Base-by-base conservation (phyloP, 805 yeast species). In the Huiozyma sinensis region DNA sequence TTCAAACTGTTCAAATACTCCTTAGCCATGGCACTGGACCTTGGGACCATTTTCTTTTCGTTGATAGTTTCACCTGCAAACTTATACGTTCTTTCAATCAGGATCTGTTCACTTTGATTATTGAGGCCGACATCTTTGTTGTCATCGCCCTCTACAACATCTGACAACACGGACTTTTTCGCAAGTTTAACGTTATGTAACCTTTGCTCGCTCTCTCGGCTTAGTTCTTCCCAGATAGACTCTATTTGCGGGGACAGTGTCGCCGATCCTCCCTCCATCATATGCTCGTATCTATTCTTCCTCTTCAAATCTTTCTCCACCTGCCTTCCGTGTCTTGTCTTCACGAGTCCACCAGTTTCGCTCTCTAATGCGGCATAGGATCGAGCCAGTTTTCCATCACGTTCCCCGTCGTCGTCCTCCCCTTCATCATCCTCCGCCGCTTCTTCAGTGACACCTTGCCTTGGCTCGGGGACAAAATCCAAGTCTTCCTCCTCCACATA, bases 21-120 rank as follows among this genome's bases (percentile, higher is more conserved):
- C 51, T 77, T 77, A 0, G 94, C 97, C 59, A 87, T 96, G 10
- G 92, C 92, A 7, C 95, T 83, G 39, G 76, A 71, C 6, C 73
- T 74, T 39, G 77, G 82, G 1, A 92, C 97, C 63, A 72, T 69
- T 61, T 85, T 87, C 47, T 81, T 80, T 55, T 89, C 95, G 0
- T 82, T 76, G 1, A 83, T 71, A 2, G 78, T 69, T 53, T 83
- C 83, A 6, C 97, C 97, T 0, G 98, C 97, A 71, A 87, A 90
- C 45, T 84, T 83, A 58, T 85, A 90, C 2, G 80, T 76, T 49
- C 92, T 72, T 47, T 76, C 79, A 45, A 90, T 88, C 52, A 77
- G 76, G 44, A 90, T 74, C 57, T 72, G 72, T 41, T 79, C 79
- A 12, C 69, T 72, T 12, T 53, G 36, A 17, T 29, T 28, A 10